These are phyloP conservation scores for Cercospora sp. DNA, from an alignment of 2,329 filamentous ascomycete genomes.

Conservation along the genomic window DNA sequence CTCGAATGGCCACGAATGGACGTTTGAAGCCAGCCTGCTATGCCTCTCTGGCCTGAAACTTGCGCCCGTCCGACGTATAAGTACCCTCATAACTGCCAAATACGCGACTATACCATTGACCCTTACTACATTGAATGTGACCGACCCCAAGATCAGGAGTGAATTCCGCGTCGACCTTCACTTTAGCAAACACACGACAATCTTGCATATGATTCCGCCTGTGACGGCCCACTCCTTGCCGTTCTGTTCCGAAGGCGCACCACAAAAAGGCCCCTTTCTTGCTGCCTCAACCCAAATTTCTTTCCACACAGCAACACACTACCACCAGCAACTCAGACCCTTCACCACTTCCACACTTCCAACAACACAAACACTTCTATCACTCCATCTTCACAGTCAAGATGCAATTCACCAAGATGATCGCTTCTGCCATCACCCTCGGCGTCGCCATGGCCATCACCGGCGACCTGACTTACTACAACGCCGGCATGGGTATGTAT, in stretches of 20 bases:
- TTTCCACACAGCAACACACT: background rate
- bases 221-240: background rate
- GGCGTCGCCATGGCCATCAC: background rate
- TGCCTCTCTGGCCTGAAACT: background rate
- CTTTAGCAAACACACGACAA: background rate
- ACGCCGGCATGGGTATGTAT: background rate
- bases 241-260: background rate
- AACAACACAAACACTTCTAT: background rate
- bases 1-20: background rate
- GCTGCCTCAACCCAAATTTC: background rate
- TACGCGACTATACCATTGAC: background rate
- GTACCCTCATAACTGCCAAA: background rate
- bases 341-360: background rate
- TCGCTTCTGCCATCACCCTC: background rate
- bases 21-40: background rate
- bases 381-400: background rate
- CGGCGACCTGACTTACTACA: constrained; percentile 10
- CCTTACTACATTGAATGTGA: background rate
- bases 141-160: background rate
- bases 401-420: constrained; percentile 3
- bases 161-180: background rate
- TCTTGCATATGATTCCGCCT: background rate
- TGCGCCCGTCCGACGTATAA: background rate
- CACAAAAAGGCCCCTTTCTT: background rate
- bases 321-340: background rate